phyloP scores from a whole-genome alignment of 352 stramenopile genomes.

The Phytophthora hibernalis region DNA sequence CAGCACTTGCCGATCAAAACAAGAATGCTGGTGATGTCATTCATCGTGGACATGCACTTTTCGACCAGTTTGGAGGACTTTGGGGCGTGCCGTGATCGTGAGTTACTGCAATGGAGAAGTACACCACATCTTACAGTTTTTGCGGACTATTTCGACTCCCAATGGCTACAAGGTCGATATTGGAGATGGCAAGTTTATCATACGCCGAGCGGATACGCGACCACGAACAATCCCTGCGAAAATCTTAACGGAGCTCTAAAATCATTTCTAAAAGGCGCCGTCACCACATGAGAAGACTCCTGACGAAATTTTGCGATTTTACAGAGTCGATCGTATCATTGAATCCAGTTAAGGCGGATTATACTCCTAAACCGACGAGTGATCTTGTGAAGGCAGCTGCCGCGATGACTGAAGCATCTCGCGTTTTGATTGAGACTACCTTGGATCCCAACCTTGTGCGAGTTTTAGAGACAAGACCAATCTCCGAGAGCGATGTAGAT shows the following conservation, averaged over 20 bases:
- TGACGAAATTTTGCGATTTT: slow-evolving; percentile 3
- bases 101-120: background rate
- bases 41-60: slow-evolving; percentile 2
- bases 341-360: background rate
- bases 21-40: slow-evolving; percentile 1
- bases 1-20: slow-evolving; percentile 1
- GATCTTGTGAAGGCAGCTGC: background rate
- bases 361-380: background rate
- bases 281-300: background rate
- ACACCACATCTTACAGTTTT: background rate
- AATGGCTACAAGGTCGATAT: slow-evolving; percentile 4
- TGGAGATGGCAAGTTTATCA: slow-evolving; percentile 4
- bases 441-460: background rate
- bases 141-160: background rate
- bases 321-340: background rate
- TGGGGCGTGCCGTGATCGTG: background rate
- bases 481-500: too few species aligned
- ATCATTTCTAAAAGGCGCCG: background rate
- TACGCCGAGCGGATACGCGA: background rate
- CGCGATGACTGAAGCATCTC: background rate
- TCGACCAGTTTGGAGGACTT: background rate
- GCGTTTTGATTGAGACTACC: background rate
- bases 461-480: background rate
- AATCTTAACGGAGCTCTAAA: slow-evolving; percentile 8
- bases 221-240: slow-evolving; percentile 6